Conservation (phyloP, 345 rosid genomes). For the Hibiscus syriacus region DNA sequence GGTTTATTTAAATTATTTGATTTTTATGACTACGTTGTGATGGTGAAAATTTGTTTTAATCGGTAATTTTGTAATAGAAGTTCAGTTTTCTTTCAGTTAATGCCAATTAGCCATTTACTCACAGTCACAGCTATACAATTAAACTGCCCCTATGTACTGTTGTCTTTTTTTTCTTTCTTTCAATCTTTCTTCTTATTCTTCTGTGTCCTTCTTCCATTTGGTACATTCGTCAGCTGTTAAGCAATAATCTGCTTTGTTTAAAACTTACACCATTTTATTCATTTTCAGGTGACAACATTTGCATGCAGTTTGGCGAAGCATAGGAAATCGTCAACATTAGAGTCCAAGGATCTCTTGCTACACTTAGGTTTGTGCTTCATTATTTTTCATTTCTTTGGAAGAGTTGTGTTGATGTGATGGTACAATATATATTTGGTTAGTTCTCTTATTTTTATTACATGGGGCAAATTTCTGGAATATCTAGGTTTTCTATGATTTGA, state of each 20-base stretch:
- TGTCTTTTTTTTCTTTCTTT: neutral
- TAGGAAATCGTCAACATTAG: constrained; percentile 80
- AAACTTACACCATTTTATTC: neutral
- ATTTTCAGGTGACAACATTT: constrained; percentile 69
- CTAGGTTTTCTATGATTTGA: neutral
- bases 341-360: constrained; percentile 82
- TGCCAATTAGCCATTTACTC: neutral
- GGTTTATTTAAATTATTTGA: neutral
- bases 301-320: constrained; percentile 93
- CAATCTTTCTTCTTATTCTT: neutral
- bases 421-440: neutral
- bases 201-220: neutral
- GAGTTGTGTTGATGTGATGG: constrained; percentile 6
- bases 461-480: constrained; percentile 5
- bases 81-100: neutral
- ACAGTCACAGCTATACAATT: neutral
- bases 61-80: neutral
- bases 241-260: neutral
- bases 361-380: constrained; percentile 71
- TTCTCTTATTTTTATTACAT: constrained; percentile 1
- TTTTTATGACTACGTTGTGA: neutral
- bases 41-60: neutral
- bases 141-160: neutral
- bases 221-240: neutral
- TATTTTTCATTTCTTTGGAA: constrained; percentile 5